Conservation (phyloP, 345 rosid genomes). For the Camelina sativa region DNA sequence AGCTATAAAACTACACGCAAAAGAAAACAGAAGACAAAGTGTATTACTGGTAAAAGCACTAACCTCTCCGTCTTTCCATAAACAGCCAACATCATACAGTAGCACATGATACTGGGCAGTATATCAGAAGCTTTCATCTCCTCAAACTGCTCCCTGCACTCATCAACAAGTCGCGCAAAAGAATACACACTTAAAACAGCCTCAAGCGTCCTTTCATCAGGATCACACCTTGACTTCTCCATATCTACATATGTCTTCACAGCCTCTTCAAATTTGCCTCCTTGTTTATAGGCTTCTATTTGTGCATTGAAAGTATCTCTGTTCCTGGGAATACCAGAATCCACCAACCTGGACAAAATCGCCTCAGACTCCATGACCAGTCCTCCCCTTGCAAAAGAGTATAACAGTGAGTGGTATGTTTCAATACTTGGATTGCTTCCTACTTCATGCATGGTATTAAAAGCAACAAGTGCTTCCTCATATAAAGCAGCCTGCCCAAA, state of each 20-base stretch:
- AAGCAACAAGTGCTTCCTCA: constrained; percentile 85
- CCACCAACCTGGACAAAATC: constrained; percentile 64
- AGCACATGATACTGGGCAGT: constrained; percentile 83
- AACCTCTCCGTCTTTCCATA: constrained; percentile 83
- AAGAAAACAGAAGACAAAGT: constrained; percentile 1
- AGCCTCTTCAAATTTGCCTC: constrained; percentile 89
- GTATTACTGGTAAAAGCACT: constrained; percentile 39
- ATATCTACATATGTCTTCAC: constrained; percentile 81
- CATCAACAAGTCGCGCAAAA: constrained; percentile 85
- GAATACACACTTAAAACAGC: constrained; percentile 84
- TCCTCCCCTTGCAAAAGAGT: constrained; percentile 89
- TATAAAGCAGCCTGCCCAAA: constrained; percentile 91
- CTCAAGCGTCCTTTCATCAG: constrained; percentile 91
- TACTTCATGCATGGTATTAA: constrained; percentile 88
- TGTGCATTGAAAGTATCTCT: constrained; percentile 84
- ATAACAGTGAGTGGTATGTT: constrained; percentile 80
- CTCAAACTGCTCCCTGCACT: constrained; percentile 88
- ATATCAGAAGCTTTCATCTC: constrained; percentile 84
- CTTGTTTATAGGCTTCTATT: constrained; percentile 93
- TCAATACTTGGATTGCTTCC: constrained; percentile 77
- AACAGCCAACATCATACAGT: constrained; percentile 95
- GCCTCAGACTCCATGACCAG: constrained; percentile 75
- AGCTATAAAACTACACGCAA: constrained; percentile 1
- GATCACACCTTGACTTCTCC: constrained; percentile 84
- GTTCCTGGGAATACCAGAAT: constrained; percentile 65